Base-by-base conservation (phyloP, 2,329 filamentous ascomycete genomes). In the Bisporella sp. region DNA sequence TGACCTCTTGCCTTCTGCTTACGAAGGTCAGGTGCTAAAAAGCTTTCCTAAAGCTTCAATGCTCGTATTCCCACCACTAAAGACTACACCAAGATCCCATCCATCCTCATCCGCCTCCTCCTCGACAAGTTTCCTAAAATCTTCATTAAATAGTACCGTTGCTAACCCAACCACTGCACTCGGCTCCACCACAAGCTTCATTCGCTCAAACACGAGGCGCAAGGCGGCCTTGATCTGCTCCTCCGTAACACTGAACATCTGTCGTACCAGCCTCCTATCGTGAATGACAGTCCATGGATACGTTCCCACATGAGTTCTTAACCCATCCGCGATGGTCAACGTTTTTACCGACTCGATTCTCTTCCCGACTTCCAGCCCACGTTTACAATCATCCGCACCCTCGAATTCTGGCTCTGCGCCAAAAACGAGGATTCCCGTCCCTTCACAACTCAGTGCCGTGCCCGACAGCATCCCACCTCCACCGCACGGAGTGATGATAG, bases 161-260 rank as follows among this genome's bases (percentile, higher is more conserved):
- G 92, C 93, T 53, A 97, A 67, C 1, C 82, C 81, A n/a, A 96
- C 91, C 2, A 84, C 89, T 0, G 87, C 81, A 68, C 85, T 91
- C 28, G 92, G 92, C 74, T 97, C 92, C 9, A 96, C 82, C 28
- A 96, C 82, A 44, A 95, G 71, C 79, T 97, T 96, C 76, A 93
- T 82, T 51, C 91, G 73, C 77, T 97, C 92, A 55, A 91, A 71
- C 33, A 95, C 85, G 54, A 97, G 68, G 54, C 78, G 71, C 78
- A 96, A 77, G 9, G 91, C 86, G 28, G 73, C 76, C 62, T 78
- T 77, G 66, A 97, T 96, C 73, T 96, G 81, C 49, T 84, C 82
- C 68, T 97, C 92, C 1, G 75, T 81, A 1, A 95, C 92, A 49
- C 79, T 78, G 68, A 80, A 82, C 61, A 96, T 79, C 0, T 79